These are phyloP conservation scores for Grosmannia clavigera DNA, from an alignment of 2,329 filamentous ascomycete genomes.

Conservation along the genomic window DNA sequence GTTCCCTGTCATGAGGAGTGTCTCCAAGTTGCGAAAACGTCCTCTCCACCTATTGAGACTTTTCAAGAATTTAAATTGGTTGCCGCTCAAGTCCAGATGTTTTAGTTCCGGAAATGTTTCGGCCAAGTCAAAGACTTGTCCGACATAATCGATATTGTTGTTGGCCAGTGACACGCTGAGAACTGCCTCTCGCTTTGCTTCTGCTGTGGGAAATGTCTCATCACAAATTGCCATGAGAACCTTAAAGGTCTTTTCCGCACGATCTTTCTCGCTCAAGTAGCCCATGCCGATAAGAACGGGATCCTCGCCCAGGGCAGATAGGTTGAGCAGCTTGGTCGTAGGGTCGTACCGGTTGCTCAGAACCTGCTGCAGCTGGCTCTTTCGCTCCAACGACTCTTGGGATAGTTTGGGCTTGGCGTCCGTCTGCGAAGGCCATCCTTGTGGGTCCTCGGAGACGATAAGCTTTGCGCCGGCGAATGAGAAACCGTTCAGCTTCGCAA, in stretches of 20 bases:
- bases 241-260: conserved; percentile 78
- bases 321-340: conserved; percentile 62
- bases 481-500: conserved; percentile 57
- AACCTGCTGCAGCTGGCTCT: conserved; percentile 56
- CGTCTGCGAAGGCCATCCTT: conserved; percentile 22
- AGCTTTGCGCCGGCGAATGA: conserved; percentile 54
- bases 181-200: conserved; percentile 66
- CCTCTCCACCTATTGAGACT: conserved; percentile 64
- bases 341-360: conserved; percentile 63
- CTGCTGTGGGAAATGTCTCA: conserved; percentile 56
- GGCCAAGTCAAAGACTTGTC: conserved; percentile 61
- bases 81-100: conserved; percentile 80
- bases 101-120: conserved; percentile 73
- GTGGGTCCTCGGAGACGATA: conserved; percentile 35
- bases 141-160: conserved; percentile 65
- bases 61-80: conserved; percentile 58
- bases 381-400: conserved; percentile 45
- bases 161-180: conserved; percentile 69
- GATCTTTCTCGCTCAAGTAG: conserved; percentile 59
- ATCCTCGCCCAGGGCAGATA: conserved; percentile 67
- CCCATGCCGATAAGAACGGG: conserved; percentile 58
- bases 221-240: conserved; percentile 83
- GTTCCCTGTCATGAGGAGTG: conserved; percentile 67
- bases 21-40: conserved; percentile 67
- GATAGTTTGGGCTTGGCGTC: conserved; percentile 28